phyloP scores from a whole-genome alignment of 305 asterid genomes.

The Andrographis paniculata region DNA sequence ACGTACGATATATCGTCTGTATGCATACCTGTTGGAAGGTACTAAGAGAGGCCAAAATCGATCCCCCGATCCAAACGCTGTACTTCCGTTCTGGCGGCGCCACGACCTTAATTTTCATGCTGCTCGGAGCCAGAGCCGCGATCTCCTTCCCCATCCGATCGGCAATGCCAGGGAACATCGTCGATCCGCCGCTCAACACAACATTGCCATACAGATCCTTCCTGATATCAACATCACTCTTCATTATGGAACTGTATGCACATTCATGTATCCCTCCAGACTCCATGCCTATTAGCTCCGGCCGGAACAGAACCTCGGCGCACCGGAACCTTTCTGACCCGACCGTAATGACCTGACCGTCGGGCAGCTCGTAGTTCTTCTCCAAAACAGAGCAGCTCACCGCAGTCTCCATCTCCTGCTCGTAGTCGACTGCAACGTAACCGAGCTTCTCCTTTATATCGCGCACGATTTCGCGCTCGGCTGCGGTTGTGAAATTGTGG shows the following conservation, averaged over 20 bases:
- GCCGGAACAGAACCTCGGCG: background rate
- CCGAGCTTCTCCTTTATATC: background rate
- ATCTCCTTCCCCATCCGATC: background rate
- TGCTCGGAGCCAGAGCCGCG: background rate
- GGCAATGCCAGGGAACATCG: background rate
- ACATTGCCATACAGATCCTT: background rate
- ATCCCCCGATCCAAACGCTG: background rate
- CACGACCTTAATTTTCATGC: background rate
- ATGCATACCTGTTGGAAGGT: background rate
- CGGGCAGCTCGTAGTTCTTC: background rate
- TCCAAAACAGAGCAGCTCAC: background rate
- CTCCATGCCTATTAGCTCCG: background rate
- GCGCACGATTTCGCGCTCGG: background rate
- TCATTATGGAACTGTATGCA: background rate
- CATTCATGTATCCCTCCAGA: background rate
- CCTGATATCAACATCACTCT: background rate
- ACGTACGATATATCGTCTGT: no score
- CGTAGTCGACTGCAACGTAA: background rate
- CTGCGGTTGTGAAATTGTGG: background rate
- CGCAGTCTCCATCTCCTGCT: background rate
- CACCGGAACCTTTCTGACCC: background rate
- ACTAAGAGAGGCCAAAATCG: background rate
- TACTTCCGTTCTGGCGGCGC: background rate
- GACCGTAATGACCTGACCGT: background rate
- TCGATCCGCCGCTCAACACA: background rate